Evolutionary conservation across 1,284 basidiomycete species (phyloP).

Genomic region (Papiliotrema laurentii): DNA sequence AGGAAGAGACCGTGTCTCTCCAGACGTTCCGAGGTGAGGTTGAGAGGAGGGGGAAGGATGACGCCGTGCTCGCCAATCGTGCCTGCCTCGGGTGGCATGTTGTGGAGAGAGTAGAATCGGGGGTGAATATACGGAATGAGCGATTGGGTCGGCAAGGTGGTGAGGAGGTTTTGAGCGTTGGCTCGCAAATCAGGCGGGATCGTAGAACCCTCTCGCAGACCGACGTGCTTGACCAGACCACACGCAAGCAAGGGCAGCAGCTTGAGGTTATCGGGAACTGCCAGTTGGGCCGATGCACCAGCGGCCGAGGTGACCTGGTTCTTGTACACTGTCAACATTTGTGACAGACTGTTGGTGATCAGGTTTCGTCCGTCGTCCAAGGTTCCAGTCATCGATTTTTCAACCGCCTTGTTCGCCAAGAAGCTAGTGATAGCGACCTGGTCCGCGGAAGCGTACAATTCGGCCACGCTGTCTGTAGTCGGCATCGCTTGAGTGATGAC

Average conservation of each 20-base stretch:
- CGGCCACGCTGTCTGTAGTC: slow-evolving; percentile 86
- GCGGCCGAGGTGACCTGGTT: slow-evolving; percentile 90
- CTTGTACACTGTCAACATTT: slow-evolving; percentile 90
- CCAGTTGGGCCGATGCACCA: slow-evolving; percentile 90
- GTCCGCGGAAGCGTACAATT: slow-evolving; percentile 92
- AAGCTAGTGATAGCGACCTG: slow-evolving; percentile 86
- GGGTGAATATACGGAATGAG: slow-evolving; percentile 93
- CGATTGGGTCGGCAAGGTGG: slow-evolving; percentile 83
- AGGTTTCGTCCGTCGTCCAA: slow-evolving; percentile 91
- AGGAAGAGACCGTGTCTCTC: slow-evolving; percentile 94
- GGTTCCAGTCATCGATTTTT: slow-evolving; percentile 74
- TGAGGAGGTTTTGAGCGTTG: slow-evolving; percentile 89
- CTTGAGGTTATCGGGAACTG: slow-evolving; percentile 87
- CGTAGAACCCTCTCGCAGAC: slow-evolving; percentile 88
- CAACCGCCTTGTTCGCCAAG: slow-evolving; percentile 94
- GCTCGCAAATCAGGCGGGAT: slow-evolving; percentile 94
- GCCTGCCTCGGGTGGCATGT: slow-evolving; percentile 61
- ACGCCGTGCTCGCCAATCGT: slow-evolving; percentile 42
- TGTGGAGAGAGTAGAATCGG: slow-evolving; percentile 91
- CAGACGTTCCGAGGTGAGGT: slow-evolving; percentile 85
- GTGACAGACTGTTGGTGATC: slow-evolving; percentile 84
- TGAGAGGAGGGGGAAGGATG: slow-evolving; percentile 58
- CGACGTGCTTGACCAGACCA: slow-evolving; percentile 91
- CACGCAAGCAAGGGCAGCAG: slow-evolving; percentile 86
- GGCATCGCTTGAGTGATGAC: slow-evolving; percentile 91